Evolutionary conservation across 2,329 filamentous ascomycete species (phyloP).

Genomic region (Fusarium odoratissimum): DNA sequence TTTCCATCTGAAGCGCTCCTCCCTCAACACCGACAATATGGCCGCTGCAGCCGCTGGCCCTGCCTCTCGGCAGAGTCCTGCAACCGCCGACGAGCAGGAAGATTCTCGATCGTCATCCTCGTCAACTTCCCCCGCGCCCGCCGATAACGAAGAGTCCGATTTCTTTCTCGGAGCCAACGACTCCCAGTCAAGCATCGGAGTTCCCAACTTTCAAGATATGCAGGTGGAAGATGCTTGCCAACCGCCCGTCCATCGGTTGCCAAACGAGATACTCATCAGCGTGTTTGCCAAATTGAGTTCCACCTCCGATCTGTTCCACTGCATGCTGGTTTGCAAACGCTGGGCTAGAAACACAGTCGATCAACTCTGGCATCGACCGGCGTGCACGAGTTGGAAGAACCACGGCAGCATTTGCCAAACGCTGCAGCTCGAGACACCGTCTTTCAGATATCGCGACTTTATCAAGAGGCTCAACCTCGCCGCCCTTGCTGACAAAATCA

Average conservation of each 20-base stretch:
- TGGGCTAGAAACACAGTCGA: conserved; percentile 96
- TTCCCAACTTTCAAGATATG: conserved; percentile 81
- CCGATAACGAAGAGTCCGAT: conserved; percentile 91
- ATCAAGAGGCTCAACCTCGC: conserved; percentile 94
- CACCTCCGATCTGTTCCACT: conserved; percentile 82
- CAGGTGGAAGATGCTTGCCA: conserved; percentile 75
- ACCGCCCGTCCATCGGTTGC: conserved; percentile 85
- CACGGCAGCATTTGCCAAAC: conserved; percentile 84
- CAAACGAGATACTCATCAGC: conserved; percentile 93
- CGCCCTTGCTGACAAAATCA: conserved; percentile 77
- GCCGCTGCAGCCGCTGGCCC: conserved; percentile 36
- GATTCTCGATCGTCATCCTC: conserved; percentile 73
- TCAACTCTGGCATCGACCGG: conserved; percentile 92
- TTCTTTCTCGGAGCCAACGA: conserved; percentile 92
- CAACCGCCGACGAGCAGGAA: conserved; percentile 55
- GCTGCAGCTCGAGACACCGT: conserved; percentile 76
- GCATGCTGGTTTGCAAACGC: conserved; percentile 92
- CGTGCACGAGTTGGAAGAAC: conserved; percentile 87
- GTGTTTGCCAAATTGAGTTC: conserved; percentile 87
- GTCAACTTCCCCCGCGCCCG: conserved; percentile 78
- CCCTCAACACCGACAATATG: conserved; percentile 31
- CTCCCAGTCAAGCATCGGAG: conserved; percentile 89
- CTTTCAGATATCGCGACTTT: conserved; percentile 89
- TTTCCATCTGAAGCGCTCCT: conserved; percentile 20
- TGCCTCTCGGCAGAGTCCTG: conserved; percentile 35